Conservation (phyloP, 257 asterid species). For the Leptodermis oblonga region DNA sequence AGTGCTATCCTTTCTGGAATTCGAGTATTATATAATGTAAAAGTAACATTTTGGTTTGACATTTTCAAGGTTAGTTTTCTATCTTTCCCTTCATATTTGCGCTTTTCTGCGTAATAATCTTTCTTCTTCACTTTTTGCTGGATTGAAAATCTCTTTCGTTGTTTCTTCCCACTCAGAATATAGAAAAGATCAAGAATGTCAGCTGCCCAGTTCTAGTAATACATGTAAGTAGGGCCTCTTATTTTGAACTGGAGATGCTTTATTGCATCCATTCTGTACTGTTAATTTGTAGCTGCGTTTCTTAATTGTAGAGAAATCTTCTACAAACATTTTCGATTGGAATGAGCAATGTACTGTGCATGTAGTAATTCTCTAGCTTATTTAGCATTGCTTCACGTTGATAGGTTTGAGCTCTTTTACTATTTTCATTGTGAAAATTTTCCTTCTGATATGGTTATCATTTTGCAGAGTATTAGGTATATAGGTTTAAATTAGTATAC, state of each 20-base stretch:
- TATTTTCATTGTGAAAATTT: not conserved
- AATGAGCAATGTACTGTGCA: not conserved
- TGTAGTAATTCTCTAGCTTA: not conserved
- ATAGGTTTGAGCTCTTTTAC: not conserved
- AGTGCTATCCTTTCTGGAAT: constrained; percentile 99
- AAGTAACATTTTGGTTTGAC: constrained; percentile 98
- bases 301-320: not conserved
- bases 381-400: not conserved
- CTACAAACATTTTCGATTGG: not conserved
- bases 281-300: not conserved
- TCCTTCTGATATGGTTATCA: not conserved
- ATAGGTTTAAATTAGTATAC: not conserved
- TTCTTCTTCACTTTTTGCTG: constrained; percentile 4
- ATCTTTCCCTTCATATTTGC: not conserved
- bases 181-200: constrained; percentile 85
- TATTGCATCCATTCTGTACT: not conserved
- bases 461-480: not conserved
- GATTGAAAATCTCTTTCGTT: constrained; percentile 14
- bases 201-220: constrained; percentile 90
- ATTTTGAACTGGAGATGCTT: not conserved
- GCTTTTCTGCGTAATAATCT: not conserved
- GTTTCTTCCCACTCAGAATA: constrained; percentile 49
- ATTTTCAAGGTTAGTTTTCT: constrained; percentile 72
- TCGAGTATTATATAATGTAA: constrained; percentile 87
- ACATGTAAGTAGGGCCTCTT: constrained; percentile 60